These are phyloP conservation scores for Pseudopyricularia cyperi DNA, from an alignment of 2,329 filamentous ascomycete genomes.

Conservation along the genomic window DNA sequence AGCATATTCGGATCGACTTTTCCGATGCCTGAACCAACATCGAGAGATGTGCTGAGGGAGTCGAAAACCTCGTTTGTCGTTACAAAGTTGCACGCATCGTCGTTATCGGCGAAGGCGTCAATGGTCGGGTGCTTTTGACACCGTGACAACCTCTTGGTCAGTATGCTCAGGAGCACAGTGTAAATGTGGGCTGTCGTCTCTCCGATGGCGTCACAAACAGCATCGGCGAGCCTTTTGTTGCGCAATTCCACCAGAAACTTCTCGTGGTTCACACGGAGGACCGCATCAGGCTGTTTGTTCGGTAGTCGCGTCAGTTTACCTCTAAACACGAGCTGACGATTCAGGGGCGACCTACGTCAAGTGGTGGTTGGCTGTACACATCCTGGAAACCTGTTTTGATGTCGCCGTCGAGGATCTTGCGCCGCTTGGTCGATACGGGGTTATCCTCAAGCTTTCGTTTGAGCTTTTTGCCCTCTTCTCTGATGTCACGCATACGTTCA, in stretches of 20 bases:
- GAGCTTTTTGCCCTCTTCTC: slow-evolving; percentile 35
- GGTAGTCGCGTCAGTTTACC: slow-evolving; percentile 8
- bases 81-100: slow-evolving; percentile 21
- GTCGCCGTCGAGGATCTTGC: slow-evolving; percentile 38
- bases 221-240: slow-evolving; percentile 61
- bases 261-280: slow-evolving; percentile 72
- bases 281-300: slow-evolving; percentile 50
- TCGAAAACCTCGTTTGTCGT: slow-evolving; percentile 45
- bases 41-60: slow-evolving; percentile 35
- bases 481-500: slow-evolving; percentile 36
- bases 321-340: neutral
- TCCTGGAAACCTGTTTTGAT: slow-evolving; percentile 23
- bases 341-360: slow-evolving; percentile 34
- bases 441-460: slow-evolving; percentile 37
- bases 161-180: slow-evolving; percentile 52
- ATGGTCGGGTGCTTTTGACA: slow-evolving; percentile 49
- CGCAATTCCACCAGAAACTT: slow-evolving; percentile 75
- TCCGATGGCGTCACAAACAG: slow-evolving; percentile 59
- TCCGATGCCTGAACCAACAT: slow-evolving; percentile 44
- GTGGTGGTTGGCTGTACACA: slow-evolving; percentile 24
- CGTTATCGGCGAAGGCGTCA: slow-evolving; percentile 25
- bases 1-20: slow-evolving; percentile 34
- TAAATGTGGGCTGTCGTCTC: slow-evolving; percentile 69
- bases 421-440: slow-evolving; percentile 31
- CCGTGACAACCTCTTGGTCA: slow-evolving; percentile 55